Conservation (phyloP, 805 yeast species). For the Lachancea sp. region DNA sequence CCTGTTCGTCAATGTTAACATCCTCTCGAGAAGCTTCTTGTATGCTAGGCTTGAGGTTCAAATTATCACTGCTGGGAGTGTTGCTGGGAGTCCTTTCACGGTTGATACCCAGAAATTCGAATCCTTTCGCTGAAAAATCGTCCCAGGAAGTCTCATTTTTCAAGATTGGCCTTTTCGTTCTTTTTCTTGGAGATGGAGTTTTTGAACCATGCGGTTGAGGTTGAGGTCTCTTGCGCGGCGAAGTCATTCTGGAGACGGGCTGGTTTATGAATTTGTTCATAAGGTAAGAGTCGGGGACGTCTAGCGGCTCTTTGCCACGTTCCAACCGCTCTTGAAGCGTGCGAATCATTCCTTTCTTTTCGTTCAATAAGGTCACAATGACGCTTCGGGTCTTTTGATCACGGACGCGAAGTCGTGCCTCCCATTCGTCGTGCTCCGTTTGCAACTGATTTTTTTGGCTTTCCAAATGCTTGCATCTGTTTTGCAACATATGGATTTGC, state of each 20-base stretch:
- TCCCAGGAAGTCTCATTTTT: slow-evolving; percentile 3
- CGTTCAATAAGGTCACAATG: slow-evolving; percentile 21
- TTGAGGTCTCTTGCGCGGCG: slow-evolving; percentile 5
- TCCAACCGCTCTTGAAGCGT: slow-evolving; percentile 4
- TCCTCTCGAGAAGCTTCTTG: background rate
- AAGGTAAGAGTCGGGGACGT: slow-evolving; percentile 2
- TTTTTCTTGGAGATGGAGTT: slow-evolving; percentile 2
- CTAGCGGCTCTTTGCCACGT: background rate
- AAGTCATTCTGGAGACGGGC: slow-evolving; percentile 8
- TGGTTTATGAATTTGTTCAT: slow-evolving; percentile 3
- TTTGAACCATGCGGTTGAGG: background rate
- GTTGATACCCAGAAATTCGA: slow-evolving; percentile 6
- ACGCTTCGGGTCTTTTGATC: slow-evolving; percentile 20
- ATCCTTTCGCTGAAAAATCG: slow-evolving; percentile 1
- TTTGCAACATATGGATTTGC: background rate
- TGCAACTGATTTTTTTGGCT: background rate
- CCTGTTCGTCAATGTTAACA: background rate
- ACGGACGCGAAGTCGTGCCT: slow-evolving; percentile 16
- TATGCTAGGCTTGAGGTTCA: background rate
- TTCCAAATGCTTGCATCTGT: background rate
- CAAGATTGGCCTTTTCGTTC: background rate
- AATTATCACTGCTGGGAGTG: background rate
- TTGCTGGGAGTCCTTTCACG: slow-evolving; percentile 1
- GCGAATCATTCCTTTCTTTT: slow-evolving; percentile 18
- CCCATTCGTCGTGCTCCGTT: slow-evolving; percentile 4